phyloP scores from a whole-genome alignment of 148 eudicot species.

The Amaranthus cruentus region DNA sequence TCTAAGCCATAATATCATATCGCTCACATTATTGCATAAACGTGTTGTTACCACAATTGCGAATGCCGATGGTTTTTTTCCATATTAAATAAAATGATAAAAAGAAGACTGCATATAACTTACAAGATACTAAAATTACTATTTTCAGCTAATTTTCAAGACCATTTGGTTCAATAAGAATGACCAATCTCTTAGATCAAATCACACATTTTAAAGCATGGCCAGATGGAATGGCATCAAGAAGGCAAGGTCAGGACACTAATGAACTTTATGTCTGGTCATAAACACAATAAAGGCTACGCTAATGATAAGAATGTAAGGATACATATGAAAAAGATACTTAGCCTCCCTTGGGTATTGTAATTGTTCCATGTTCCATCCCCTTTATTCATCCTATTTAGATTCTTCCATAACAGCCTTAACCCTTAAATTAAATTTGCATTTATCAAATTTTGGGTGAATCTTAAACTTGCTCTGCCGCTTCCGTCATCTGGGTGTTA shows the following conservation, averaged over 20 bases:
- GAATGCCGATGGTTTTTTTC: too few relatives aligned
- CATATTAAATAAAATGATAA: not conserved
- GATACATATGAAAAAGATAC: constrained; percentile 65
- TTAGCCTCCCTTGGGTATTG: constrained; percentile 69
- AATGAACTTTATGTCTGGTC: constrained; percentile 33
- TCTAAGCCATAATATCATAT: too few relatives aligned
- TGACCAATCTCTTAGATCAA: constrained; percentile 20
- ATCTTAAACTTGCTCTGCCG: constrained; percentile 56
- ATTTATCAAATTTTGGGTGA: constrained; percentile 50
- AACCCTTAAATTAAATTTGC: constrained; percentile 22
- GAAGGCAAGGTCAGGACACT: constrained; percentile 21
- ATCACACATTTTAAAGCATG: constrained; percentile 19
- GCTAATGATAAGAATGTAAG: constrained; percentile 47
- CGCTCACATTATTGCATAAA: too few relatives aligned
- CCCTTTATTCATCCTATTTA: constrained; percentile 47
- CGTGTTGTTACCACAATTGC: too few relatives aligned
- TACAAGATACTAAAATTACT: constrained; percentile 17
- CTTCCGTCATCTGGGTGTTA: not conserved
- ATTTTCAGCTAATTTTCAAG: constrained; percentile 8
- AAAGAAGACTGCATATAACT: not conserved
- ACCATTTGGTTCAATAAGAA: constrained; percentile 1
- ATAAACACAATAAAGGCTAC: constrained; percentile 43
- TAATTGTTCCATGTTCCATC: constrained; percentile 32
- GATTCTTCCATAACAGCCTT: constrained; percentile 69
- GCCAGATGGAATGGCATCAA: constrained; percentile 30